Conservation (phyloP, 257 asterid species). For the Haberlea rhodopensis region DNA sequence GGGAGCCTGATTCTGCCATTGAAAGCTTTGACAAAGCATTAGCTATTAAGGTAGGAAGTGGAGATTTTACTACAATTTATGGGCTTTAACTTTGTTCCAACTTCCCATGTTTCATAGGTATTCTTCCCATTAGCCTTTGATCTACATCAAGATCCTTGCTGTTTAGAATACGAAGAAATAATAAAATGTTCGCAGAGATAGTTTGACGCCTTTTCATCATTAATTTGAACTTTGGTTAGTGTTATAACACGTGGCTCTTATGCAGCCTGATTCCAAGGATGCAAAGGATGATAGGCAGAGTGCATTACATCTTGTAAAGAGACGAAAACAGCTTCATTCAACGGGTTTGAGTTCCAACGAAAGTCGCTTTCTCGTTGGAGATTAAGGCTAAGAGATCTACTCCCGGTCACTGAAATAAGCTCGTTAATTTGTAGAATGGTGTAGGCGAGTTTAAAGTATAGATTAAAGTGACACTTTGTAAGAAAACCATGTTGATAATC, state of each 20-base stretch:
- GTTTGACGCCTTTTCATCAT: background rate
- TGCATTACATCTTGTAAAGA: conserved; percentile 58
- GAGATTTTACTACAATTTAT: background rate
- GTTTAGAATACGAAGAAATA: background rate
- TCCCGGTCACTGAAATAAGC: background rate
- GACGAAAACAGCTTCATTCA: conserved; percentile 70
- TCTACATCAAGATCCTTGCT: background rate
- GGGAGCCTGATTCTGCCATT: conserved; percentile 87
- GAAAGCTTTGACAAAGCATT: conserved; percentile 84
- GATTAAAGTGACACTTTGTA: background rate
- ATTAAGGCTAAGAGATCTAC: conserved; percentile 29
- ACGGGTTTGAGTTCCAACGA: conserved; percentile 52
- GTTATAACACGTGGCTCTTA: background rate
- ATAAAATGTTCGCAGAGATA: background rate
- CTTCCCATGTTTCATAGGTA: background rate
- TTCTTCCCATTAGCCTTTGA: background rate
- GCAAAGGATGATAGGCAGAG: conserved; percentile 60
- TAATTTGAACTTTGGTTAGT: background rate
- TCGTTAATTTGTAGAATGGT: conserved; percentile 16
- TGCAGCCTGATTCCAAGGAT: conserved; percentile 71
- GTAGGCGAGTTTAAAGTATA: background rate
- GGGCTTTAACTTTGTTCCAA: background rate
- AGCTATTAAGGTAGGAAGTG: conserved; percentile 56
- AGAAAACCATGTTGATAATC: too few species aligned
- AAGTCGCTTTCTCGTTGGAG: conserved; percentile 57